phyloP scores from a whole-genome alignment of 2,329 filamentous ascomycete genomes.

The Fusarium ambrosium region DNA sequence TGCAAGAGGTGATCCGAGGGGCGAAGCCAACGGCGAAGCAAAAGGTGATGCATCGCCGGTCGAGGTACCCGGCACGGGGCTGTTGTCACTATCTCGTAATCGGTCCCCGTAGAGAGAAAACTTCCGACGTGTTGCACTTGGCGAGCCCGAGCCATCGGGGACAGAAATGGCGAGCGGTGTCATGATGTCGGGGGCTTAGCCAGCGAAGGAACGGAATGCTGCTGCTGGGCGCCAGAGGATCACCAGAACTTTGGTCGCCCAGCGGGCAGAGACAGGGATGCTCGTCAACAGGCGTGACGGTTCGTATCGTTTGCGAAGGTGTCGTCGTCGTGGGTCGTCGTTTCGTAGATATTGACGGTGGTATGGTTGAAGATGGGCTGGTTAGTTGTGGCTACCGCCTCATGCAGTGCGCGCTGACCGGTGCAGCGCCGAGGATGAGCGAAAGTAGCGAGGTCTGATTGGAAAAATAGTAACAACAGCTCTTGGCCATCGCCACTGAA shows the following conservation, averaged over 20 bases:
- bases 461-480: constrained; percentile 31
- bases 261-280: constrained; percentile 25
- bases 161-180: constrained; percentile 41
- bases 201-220: constrained; percentile 26
- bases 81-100: constrained; percentile 37
- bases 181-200: constrained; percentile 33
- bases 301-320: constrained; percentile 28
- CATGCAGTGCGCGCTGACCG: constrained; percentile 32
- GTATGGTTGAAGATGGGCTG: constrained; percentile 31
- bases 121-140: constrained; percentile 37
- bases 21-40: constrained; percentile 39
- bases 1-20: constrained; percentile 38
- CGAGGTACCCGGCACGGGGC: constrained; percentile 34
- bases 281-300: constrained; percentile 17
- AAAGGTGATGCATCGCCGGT: constrained; percentile 42
- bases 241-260: constrained; percentile 43
- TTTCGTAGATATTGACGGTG: constrained; percentile 33
- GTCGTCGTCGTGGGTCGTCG: constrained; percentile 35
- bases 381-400: constrained; percentile 37
- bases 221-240: constrained; percentile 42
- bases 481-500: constrained; percentile 46
- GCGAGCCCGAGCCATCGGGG: constrained; percentile 36
- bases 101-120: constrained; percentile 40
- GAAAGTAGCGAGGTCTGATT: constrained; percentile 23
- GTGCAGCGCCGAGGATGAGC: constrained; percentile 33